Percentiles rank a stretch among this genome's conserved stretches.
phyloP scores from a whole-genome alignment of 768 basidiomycete genomes.

The Pleurotus platypus region DNA sequence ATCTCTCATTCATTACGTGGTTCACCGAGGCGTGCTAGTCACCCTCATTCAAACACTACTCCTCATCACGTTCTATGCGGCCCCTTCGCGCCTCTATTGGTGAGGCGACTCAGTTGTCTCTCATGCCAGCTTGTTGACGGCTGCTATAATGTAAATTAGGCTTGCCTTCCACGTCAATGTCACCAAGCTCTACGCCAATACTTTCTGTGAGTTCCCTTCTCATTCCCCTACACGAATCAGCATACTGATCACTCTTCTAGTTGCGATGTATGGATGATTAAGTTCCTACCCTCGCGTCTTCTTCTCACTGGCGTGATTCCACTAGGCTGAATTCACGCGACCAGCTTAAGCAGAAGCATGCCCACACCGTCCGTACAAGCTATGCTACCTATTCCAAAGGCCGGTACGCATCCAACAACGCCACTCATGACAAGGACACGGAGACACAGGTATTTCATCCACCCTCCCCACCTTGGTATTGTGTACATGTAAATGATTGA shows the following conservation, averaged over 20 bases:
- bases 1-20: conserved; percentile 33
- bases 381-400: neutral
- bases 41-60: conserved; percentile 38
- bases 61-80: conserved; percentile 37
- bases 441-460: conserved; percentile 1
- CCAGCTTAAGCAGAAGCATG: conserved; percentile 14
- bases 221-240: neutral
- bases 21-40: conserved; percentile 41
- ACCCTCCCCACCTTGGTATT: neutral
- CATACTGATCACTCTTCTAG: conserved; percentile 12
- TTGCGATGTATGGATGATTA: conserved; percentile 27
- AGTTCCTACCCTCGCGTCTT: neutral
- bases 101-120: conserved; percentile 11
- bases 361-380: conserved; percentile 8
- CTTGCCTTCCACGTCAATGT: conserved; percentile 45
- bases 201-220: conserved; percentile 41
- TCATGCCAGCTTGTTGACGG: neutral
- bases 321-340: conserved; percentile 21
- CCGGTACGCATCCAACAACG: neutral
- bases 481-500: neutral
- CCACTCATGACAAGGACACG: conserved; percentile 6
- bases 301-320: neutral
- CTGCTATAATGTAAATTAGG: conserved; percentile 20
- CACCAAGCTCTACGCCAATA: conserved; percentile 46
- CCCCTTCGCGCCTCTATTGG: conserved; percentile 34